These are phyloP conservation scores for Lobulomyces angularis DNA, from an alignment of 192 early-diverging fungal genomes.

Conservation along the genomic window DNA sequence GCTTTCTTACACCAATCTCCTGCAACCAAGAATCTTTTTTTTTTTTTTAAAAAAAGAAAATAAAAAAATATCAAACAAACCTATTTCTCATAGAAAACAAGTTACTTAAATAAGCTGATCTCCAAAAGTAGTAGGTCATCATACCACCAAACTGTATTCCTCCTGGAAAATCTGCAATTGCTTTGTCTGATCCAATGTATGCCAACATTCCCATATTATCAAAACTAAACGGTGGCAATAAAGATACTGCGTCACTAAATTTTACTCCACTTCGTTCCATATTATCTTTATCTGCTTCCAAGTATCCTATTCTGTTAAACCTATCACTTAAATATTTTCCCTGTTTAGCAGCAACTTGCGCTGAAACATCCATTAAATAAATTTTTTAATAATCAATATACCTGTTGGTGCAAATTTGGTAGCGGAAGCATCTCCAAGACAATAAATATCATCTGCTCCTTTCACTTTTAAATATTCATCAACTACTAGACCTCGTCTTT, in stretches of 20 bases:
- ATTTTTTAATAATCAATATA: background rate
- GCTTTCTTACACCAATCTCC: constrained; percentile 87
- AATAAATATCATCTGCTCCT: constrained; percentile 50
- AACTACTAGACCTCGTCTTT: constrained; percentile 55
- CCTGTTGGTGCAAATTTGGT: constrained; percentile 41
- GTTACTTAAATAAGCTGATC: constrained; percentile 38
- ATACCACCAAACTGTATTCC: constrained; percentile 31
- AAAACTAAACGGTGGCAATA: constrained; percentile 62
- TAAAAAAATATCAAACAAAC: too few species aligned
- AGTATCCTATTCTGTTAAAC: constrained; percentile 45
- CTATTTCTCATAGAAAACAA: constrained; percentile 81
- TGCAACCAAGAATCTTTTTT: constrained; percentile 59
- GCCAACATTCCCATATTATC: constrained; percentile 75
- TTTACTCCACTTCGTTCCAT: constrained; percentile 16
- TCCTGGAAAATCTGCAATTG: constrained; percentile 82
- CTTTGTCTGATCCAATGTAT: constrained; percentile 88
- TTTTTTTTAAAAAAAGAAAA: too few species aligned
- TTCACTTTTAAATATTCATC: constrained; percentile 60
- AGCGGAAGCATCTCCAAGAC: constrained; percentile 60
- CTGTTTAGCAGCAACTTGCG: constrained; percentile 80
- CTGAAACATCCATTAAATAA: constrained; percentile 17
- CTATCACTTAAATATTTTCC: constrained; percentile 69
- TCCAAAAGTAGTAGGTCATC: constrained; percentile 39
- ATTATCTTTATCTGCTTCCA: constrained; percentile 16
- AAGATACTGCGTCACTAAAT: constrained; percentile 15